These are phyloP conservation scores for Trichoderma cornu-damae DNA, from an alignment of 2,329 filamentous ascomycete species.

Conservation along the genomic window DNA sequence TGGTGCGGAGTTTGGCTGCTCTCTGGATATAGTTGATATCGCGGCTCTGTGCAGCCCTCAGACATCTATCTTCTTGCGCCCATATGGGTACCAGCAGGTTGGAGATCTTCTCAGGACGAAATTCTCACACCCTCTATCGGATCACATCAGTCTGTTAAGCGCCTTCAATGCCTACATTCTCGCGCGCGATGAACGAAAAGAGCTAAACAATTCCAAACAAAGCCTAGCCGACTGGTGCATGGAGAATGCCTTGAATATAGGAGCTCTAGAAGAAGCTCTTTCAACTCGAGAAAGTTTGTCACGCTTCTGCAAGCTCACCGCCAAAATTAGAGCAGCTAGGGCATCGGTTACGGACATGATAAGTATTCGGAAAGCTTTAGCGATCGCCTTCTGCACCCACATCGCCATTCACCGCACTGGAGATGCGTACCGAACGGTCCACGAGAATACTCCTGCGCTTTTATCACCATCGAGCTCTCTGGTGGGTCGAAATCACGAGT, in stretches of 20 bases:
- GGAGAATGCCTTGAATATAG: constrained; percentile 1
- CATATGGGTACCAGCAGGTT: neutral
- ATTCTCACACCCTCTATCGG: constrained; percentile 10
- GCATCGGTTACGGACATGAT: constrained; percentile 12
- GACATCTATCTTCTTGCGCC: constrained; percentile 14
- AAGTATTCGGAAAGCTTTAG: constrained; percentile 11
- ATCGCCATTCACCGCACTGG: constrained; percentile 1
- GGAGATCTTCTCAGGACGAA: constrained; percentile 4
- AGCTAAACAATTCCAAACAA: neutral
- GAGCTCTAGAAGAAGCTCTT: constrained; percentile 12
- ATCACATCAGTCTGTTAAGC: constrained; percentile 16
- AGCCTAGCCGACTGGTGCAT: neutral
- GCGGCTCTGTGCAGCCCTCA: constrained; percentile 14
- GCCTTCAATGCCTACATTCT: constrained; percentile 10
- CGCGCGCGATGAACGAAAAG: neutral
- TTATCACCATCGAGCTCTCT: constrained; percentile 7
- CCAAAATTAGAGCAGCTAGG: neutral
- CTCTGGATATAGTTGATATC: constrained; percentile 16
- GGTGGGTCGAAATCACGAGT: neutral
- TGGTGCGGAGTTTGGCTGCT: constrained; percentile 9
- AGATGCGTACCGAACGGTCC: constrained; percentile 17
- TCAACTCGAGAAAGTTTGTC: neutral
- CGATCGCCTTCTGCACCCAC: constrained; percentile 16
- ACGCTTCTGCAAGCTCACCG: neutral
- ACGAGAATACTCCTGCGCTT: constrained; percentile 9